These are phyloP conservation scores for Volvox africanus DNA, from an alignment of 139 green algal genomes.

Conservation along the genomic window DNA sequence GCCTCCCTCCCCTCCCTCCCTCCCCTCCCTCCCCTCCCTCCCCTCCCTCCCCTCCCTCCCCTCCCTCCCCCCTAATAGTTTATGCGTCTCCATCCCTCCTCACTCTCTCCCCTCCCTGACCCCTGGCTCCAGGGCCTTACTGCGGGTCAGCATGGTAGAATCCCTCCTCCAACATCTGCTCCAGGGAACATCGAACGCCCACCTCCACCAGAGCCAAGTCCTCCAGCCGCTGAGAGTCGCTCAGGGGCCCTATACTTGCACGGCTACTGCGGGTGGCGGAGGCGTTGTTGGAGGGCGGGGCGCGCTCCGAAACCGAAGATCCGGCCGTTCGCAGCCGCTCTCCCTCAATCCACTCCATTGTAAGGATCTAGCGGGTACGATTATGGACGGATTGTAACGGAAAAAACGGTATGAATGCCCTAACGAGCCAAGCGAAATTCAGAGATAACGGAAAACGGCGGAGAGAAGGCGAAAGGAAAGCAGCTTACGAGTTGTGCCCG, in stretches of 20 bases:
- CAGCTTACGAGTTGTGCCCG: no score
- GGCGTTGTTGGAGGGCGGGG: background rate
- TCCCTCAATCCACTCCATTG: conserved; percentile 95
- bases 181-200: conserved; percentile 77
- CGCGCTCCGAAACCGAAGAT: background rate
- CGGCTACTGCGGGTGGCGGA: background rate
- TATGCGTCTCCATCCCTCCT: no score
- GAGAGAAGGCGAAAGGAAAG: no score
- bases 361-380: conserved; percentile 69
- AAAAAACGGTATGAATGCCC: no score
- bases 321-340: conserved; percentile 75
- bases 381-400: no score
- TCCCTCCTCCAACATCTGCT: conserved; percentile 85
- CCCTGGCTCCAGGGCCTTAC: background rate
- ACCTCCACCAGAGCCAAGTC: conserved; percentile 91
- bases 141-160: conserved; percentile 86
- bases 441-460: no score
- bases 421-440: no score
- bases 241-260: background rate
- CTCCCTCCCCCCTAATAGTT: background rate
- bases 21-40: background rate
- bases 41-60: background rate
- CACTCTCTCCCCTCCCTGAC: background rate
- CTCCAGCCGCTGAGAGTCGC: conserved; percentile 49
- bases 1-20: background rate